A percentile compares a stretch with the other conserved stretches of the same genome.
phyloP scores from a whole-genome alignment of 139 green algal species.

The Axilococcus clingmanii region DNA sequence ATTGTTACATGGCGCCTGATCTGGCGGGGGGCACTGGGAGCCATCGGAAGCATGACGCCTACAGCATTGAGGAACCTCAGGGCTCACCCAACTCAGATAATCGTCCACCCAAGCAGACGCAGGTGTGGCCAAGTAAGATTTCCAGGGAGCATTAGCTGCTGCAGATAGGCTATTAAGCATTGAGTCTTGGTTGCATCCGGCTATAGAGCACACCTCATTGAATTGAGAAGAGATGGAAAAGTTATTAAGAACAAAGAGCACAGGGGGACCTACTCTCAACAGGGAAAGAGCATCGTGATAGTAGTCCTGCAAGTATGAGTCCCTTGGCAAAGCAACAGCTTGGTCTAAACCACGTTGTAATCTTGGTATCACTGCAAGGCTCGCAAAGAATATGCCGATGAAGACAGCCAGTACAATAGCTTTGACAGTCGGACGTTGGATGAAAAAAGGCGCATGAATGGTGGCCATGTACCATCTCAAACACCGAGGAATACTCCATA shows the following conservation, averaged over 20 bases:
- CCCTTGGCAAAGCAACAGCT: conserved; percentile 68
- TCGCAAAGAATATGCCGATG: conserved; percentile 16
- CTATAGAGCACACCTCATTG: conserved; percentile 52
- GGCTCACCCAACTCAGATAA: conserved; percentile 78
- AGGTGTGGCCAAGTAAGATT: conserved; percentile 51
- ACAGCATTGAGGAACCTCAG: conserved; percentile 48
- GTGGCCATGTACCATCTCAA: conserved; percentile 49
- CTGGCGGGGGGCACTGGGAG: conserved; percentile 55
- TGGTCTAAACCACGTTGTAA: conserved; percentile 73
- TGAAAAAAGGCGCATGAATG: conserved; percentile 44
- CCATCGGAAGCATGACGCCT: conserved; percentile 16
- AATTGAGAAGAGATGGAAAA: conserved; percentile 60
- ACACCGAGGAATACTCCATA: neutral
- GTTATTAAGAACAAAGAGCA: conserved; percentile 70
- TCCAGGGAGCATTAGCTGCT: conserved; percentile 22
- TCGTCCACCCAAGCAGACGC: conserved; percentile 89
- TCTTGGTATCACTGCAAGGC: conserved; percentile 23
- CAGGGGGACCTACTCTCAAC: conserved; percentile 75
- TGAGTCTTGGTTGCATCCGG: conserved; percentile 63
- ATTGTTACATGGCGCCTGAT: conserved; percentile 69
- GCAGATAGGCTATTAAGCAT: conserved; percentile 52
- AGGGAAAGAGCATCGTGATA: conserved; percentile 56
- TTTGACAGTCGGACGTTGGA: conserved; percentile 38
- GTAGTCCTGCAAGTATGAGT: conserved; percentile 91
- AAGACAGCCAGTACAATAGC: conserved; percentile 38